Base-by-base conservation (phyloP, 2,329 filamentous ascomycete species). In the Fusarium bulbicola region DNA sequence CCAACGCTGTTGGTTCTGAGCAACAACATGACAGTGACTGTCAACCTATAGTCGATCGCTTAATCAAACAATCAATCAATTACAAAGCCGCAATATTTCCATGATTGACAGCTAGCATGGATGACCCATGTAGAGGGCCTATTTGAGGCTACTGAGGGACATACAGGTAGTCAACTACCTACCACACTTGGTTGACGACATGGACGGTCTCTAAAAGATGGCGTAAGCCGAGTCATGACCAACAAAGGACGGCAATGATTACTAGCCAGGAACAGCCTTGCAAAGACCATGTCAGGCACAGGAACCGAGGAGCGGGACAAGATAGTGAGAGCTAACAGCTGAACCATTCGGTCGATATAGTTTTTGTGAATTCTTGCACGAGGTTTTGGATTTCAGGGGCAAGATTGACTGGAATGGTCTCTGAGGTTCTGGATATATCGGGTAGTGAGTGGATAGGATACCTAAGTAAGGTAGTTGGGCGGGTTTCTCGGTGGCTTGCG, bases 1-100 rank as follows among this genome's bases (percentile, higher is more conserved):
- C 94, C 94, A 2, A 90, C 91, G 50, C 80, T 97, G 76, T 84
- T 97, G 80, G 92, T 97, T 43, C 88, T 97, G 82, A 95, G 92
- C 81, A 97, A 97, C 81, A 94, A 91, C 77, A 95, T 97, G 92
- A 97, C 93, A 21, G 94, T 97, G 52, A 97, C 92, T 12, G 92
- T 93, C 77, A 93, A 91, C 79, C 81, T 94, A 69, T 93, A 75
- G 61, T 67, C 58, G 64, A 63, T 61, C 46, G 49, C 56, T 57
- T 36, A 60, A 70, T 43, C 32, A 34, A 15, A 8, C 49, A 66
- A 59, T 53, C 49, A 60, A 59, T 47, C 57, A 42, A 53, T 39
- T 18, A 47, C 49, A 73, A 72, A 66, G 54, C 72, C 68, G 72
- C 57, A 58, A 52, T 71, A 74, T 68, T 65, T 40, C 71, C 71